Conservation (phyloP, 1,284 basidiomycete genomes). For the Naganishia sp. region DNA sequence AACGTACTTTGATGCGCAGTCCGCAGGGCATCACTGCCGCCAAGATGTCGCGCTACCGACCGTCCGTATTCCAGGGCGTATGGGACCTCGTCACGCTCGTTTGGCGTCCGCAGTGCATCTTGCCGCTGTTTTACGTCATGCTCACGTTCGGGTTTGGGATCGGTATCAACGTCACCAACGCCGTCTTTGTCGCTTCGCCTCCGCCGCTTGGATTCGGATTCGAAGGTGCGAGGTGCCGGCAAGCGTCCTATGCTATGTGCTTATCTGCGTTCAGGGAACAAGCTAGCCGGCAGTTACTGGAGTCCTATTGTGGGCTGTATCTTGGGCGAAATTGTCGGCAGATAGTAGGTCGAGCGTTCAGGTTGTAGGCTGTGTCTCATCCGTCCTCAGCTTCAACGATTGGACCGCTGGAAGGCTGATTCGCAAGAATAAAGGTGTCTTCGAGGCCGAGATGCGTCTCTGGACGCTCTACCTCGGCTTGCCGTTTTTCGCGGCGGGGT, state of each 20-base stretch:
- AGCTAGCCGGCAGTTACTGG: conserved; percentile 24
- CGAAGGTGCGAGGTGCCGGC: not conserved
- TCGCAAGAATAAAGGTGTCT: conserved; percentile 28
- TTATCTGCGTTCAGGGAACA: not conserved
- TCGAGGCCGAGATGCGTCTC: conserved; percentile 30
- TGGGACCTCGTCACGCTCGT: conserved; percentile 21
- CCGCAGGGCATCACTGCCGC: conserved; percentile 20
- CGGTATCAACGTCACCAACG: conserved; percentile 31
- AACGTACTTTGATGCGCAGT: too few species aligned
- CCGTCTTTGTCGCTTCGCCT: conserved; percentile 26
- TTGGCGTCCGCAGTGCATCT: conserved; percentile 25
- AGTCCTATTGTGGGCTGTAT: conserved; percentile 28
- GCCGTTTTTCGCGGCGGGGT: conserved; percentile 25
- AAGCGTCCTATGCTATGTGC: too few species aligned
- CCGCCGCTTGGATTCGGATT: conserved; percentile 26
- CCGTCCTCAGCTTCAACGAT: conserved; percentile 14
- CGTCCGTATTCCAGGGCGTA: conserved; percentile 16
- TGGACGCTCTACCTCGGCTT: conserved; percentile 27
- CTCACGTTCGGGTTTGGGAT: conserved; percentile 26
- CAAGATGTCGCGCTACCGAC: conserved; percentile 24
- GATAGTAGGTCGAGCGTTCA: conserved; percentile 18
- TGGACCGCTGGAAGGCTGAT: conserved; percentile 26
- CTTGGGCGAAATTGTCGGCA: conserved; percentile 21
- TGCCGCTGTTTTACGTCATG: conserved; percentile 26
- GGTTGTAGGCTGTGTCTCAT: not conserved